Conservation (phyloP, 192 early-diverging fungal genomes). For the Entrophospora sp. region DNA sequence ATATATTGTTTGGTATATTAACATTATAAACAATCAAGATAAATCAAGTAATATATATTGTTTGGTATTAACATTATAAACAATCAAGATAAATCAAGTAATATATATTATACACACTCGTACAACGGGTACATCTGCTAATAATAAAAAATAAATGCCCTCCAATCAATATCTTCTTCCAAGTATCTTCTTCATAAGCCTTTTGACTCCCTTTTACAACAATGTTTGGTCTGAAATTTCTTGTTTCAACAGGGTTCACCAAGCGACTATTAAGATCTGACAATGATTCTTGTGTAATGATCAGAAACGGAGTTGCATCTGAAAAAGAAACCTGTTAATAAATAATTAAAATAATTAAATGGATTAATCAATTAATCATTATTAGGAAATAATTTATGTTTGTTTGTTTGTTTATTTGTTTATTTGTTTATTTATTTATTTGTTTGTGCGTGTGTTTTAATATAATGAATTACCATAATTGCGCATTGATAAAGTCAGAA, state of each 20-base stretch:
- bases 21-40: too few relatives aligned
- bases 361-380: background rate
- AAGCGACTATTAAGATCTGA: conserved; percentile 53
- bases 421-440: too few relatives aligned
- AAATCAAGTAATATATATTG: background rate
- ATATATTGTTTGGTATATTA: too few relatives aligned
- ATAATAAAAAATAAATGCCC: conserved; percentile 39
- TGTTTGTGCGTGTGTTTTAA: too few relatives aligned
- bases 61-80: background rate
- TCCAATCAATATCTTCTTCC: conserved; percentile 36
- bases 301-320: conserved; percentile 67
- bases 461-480: too few relatives aligned
- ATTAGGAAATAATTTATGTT: background rate
- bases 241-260: conserved; percentile 33
- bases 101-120: background rate
- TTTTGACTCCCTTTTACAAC: conserved; percentile 34
- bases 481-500: too few relatives aligned
- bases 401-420: too few relatives aligned
- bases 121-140: conserved; percentile 49
- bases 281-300: conserved; percentile 50
- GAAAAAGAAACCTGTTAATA: conserved; percentile 60
- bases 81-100: background rate
- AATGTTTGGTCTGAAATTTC: conserved; percentile 75
- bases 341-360: background rate
- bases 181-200: conserved; percentile 66